phyloP scores from a whole-genome alignment of 148 eudicot species.

The Chenopodium berlandieri region DNA sequence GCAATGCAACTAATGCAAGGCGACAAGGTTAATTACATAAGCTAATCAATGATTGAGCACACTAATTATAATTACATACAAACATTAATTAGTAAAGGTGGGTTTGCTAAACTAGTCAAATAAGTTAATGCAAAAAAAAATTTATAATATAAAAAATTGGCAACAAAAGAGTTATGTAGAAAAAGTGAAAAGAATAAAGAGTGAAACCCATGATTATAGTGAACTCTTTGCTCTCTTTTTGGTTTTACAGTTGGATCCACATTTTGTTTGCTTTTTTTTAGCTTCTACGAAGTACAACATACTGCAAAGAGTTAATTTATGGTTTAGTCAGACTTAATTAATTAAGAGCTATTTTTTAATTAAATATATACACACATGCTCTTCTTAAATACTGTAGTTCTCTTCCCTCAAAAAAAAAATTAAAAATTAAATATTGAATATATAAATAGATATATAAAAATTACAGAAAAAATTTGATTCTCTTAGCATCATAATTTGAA shows the following conservation, averaged over 20 bases:
- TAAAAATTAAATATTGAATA: too few species aligned
- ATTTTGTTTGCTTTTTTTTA: not conserved
- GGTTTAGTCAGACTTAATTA: not conserved
- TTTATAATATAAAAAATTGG: not conserved
- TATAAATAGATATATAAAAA: too few species aligned
- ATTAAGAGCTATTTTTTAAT: not conserved
- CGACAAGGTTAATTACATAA: not conserved
- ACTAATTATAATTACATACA: not conserved
- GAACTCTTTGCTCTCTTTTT: not conserved
- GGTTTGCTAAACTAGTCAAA: too few species aligned
- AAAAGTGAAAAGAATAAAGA: not conserved
- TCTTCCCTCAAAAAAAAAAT: not conserved
- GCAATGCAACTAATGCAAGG: not conserved
- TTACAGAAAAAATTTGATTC: too few species aligned
- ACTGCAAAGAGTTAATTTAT: not conserved
- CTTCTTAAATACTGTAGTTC: not conserved
- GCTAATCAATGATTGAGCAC: not conserved
- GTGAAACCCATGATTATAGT: constrained; percentile 7
- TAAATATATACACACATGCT: not conserved
- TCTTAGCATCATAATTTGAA: not conserved
- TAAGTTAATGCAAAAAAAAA: not conserved
- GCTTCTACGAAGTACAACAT: not conserved
- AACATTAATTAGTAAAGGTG: not conserved
- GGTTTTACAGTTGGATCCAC: constrained; percentile 23
- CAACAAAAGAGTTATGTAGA: not conserved